Base-by-base conservation (phyloP, 2,329 filamentous ascomycete species). In the Talaromyces piceae region DNA sequence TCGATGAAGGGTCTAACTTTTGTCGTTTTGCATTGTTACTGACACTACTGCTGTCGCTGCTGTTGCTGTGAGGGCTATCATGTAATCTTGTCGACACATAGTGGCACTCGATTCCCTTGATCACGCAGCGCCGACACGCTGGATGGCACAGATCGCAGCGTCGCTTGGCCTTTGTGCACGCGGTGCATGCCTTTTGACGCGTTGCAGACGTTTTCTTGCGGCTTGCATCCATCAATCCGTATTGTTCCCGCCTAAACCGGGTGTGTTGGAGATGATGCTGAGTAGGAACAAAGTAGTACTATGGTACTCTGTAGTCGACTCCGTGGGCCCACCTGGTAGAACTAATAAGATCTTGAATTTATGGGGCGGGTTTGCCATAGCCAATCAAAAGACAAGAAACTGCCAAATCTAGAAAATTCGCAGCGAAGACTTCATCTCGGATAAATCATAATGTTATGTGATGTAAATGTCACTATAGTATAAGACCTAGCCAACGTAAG, bases 61-160 rank as follows among this genome's bases (percentile, higher is more conserved):
- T 28, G 26, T 6, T 13, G 31, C 31, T 37, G 12, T n/a, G 11
- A 37, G 31, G 31, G 31, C 31, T 25, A 37, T 49, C 41, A 31
- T 53, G 51, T 26, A 53, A 43, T n/a, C 47, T 30, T n/a, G 51
- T 53, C 20, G 51, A 53, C 9, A 47, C 20, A 31, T 53, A 53
- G 1, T 45, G n/a, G 23, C 51, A 53, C 12, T 44, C n/a, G 4
- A 41, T 37, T 2, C 41, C 33, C 26, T 30, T 49, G 11, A 46
- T 31, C 5, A 41, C 28, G 16, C 51, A 53, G 22, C 51, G 51
- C n/a, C 51, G 51, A 43, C 51, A 53, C 16, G 51, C 48, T 11
- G 51, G 51, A 43, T 53, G 51, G 5, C 45, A 47, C 43, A 53
- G 16, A n/a, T 53, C 51, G 47, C 51, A 53, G 26, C 46, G 46